A percentile compares a stretch with the other conserved stretches of the same genome.
phyloP scores from a whole-genome alignment of 345 rosid genomes.

The thale cress (Arabidopsis thaliana) region DNA sequence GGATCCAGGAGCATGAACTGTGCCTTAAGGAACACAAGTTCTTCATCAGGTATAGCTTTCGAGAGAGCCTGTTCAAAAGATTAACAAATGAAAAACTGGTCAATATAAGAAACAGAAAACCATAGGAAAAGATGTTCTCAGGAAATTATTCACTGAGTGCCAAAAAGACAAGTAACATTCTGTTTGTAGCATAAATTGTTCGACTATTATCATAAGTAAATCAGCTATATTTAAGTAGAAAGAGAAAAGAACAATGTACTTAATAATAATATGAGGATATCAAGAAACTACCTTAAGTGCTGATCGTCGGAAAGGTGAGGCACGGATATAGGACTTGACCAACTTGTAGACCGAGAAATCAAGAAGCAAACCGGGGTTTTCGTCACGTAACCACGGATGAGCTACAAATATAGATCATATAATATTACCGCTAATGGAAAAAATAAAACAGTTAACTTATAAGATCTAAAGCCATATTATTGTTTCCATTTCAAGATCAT shows the following conservation, averaged over 20 bases:
- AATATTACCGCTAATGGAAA: slow-evolving; percentile 8
- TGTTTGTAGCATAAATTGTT: not conserved
- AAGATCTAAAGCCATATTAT: slow-evolving; percentile 9
- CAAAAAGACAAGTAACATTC: slow-evolving; percentile 17
- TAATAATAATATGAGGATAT: not conserved
- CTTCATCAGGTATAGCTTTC: slow-evolving; percentile 86
- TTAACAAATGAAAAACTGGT: slow-evolving; percentile 15
- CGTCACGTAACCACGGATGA: slow-evolving; percentile 89
- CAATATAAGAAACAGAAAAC: slow-evolving; percentile 13
- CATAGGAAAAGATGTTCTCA: slow-evolving; percentile 12
- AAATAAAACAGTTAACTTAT: not conserved
- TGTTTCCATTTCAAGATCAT: slow-evolving; percentile 30
- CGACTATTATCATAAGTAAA: not conserved
- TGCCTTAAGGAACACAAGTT: slow-evolving; percentile 73
- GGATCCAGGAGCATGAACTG: slow-evolving; percentile 89
- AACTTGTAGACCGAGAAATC: slow-evolving; percentile 82
- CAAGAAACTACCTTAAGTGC: slow-evolving; percentile 74
- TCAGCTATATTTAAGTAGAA: not conserved
- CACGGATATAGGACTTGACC: slow-evolving; percentile 74
- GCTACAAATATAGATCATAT: slow-evolving; percentile 53
- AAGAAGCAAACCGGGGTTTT: slow-evolving; percentile 61
- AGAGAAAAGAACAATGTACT: slow-evolving; percentile 9
- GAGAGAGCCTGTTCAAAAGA: slow-evolving; percentile 76
- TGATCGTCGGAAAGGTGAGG: slow-evolving; percentile 76
- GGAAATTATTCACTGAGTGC: slow-evolving; percentile 11